These are phyloP conservation scores for Choricystis sp. DNA, from an alignment of 139 green algal species.

Conservation along the genomic window DNA sequence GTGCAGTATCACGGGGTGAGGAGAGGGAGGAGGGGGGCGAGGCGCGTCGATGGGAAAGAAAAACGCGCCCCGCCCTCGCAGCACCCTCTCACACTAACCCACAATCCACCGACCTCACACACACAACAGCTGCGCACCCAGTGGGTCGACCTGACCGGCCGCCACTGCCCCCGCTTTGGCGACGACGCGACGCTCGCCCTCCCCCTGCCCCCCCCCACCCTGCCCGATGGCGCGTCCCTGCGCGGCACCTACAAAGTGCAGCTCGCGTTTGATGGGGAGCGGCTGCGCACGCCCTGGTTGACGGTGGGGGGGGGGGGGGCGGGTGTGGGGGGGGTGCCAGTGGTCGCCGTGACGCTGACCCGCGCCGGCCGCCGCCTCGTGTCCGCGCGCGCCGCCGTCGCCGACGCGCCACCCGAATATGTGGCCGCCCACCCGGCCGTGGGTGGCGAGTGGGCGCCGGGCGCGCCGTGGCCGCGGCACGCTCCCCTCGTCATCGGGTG, in stretches of 20 bases:
- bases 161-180: not conserved
- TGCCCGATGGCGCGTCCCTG: not conserved
- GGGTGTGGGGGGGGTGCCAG: not conserved
- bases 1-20: not conserved
- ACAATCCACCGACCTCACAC: not conserved
- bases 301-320: not conserved
- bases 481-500: not conserved
- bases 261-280: not conserved
- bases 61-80: not conserved
- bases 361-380: not conserved
- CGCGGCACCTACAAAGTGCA: not conserved
- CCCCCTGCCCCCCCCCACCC: not conserved
- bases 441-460: not conserved
- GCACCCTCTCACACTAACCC: not conserved
- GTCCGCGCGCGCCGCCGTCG: not conserved
- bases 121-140: not conserved
- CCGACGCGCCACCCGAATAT: not conserved
- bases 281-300: not conserved
- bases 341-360: not conserved
- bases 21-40: not conserved
- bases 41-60: not conserved
- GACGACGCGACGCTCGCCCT: not conserved
- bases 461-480: not conserved
- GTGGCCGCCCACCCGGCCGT: not conserved
- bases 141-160: not conserved